Base-by-base conservation (phyloP, 192 early-diverging fungal species). In the Rhizophagus clarus region DNA sequence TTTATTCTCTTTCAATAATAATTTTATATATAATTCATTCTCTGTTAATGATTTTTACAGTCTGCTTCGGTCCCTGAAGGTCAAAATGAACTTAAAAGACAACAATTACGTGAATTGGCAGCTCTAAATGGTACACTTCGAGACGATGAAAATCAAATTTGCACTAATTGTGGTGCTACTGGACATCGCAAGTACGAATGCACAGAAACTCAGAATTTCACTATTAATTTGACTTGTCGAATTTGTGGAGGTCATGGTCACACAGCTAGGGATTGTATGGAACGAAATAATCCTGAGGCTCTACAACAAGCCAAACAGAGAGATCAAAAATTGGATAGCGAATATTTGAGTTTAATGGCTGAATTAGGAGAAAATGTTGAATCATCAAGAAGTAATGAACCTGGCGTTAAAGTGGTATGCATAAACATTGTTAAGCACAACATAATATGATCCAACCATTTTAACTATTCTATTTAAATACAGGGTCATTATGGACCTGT, bases 121-220 rank as follows among this genome's bases (percentile, higher is more conserved):
- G 93, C 94, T 24, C 85, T 99, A 61, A 99, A 99, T 83, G 98
- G 98, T 77, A 99, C 98, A 6, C 84, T 99, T 60, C 88, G 98
- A 51, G 97, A 98, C 78, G 97, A 98, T 81, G 96, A 97, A 85
- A 94, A 92, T 32, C 95, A 97, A 83, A 94, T 94, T 3, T 99
- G 98, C 83, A 88, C 90, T 69, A 98, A 98, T 84, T 99, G 98
- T 83, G 98, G 98, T 77, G 92, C 87, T 29, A 74, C 90, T 74
- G 96, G 97, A 17, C 98, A 99, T 87, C 93, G 94, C 69, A 88
- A 89, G 63, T 98, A 91, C 82, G 96, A 97, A 77, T 99, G 98
- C 82, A 92, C 96, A 7, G 96, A 98, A 80, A 82, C 88, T 20
- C 88, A 88, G 74, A 99, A 97, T 82, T 93, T 96, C 61, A 97